phyloP scores from a whole-genome alignment of 2,329 filamentous ascomycete genomes.

The Fonsecaea erecta region DNA sequence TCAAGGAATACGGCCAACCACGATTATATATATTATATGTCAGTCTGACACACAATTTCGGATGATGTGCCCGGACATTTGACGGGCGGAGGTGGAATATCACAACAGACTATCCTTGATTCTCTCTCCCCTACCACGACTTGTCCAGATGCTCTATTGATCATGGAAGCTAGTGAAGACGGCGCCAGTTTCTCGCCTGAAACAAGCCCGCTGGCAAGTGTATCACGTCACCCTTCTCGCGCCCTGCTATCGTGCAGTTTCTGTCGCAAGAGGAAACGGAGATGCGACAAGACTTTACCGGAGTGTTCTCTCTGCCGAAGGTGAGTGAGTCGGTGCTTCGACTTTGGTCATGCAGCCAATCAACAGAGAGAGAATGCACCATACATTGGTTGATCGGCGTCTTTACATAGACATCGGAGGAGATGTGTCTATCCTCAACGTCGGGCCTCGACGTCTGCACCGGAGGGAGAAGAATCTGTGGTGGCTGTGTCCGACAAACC shows the following conservation, averaged over 20 bases:
- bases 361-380: background rate
- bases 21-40: too few species aligned
- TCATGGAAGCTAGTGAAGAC: background rate
- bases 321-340: slow-evolving; percentile 12
- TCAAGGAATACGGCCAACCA: too few species aligned
- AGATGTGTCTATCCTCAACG: slow-evolving; percentile 3
- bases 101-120: background rate
- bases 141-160: background rate
- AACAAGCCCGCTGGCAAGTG: background rate
- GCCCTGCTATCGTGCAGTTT: slow-evolving; percentile 6
- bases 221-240: background rate
- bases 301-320: slow-evolving; percentile 8
- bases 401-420: slow-evolving; percentile 5
- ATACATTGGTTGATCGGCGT: background rate
- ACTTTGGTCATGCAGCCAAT: too few species aligned
- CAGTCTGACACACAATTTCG: too few species aligned
- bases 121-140: too few species aligned
- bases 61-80: too few species aligned
- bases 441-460: background rate
- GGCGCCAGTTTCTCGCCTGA: background rate
- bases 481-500: background rate
- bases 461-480: background rate
- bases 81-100: background rate
- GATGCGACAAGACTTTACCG: background rate
- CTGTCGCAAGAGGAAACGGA: slow-evolving; percentile 1